Base-by-base conservation (phyloP, 176 grass and related monocot genomes). In the Triticum timopheevii region DNA sequence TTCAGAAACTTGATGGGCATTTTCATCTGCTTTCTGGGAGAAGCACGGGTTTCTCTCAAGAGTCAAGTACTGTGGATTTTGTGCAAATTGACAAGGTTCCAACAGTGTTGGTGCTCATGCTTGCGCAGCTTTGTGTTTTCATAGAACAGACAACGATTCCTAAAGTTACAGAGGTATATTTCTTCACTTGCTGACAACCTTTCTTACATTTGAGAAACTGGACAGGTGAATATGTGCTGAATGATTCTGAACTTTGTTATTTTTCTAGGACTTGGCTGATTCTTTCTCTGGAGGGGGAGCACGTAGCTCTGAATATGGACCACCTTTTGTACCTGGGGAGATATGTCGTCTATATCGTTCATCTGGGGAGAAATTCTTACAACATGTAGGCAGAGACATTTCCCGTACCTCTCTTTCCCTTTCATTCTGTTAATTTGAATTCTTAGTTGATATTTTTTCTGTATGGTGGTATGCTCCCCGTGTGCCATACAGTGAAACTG, bases 261-360 rank as follows among this genome's bases (percentile, higher is more conserved):
- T 40, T 65, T 84, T 61, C 54, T 58, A 99, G 97, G 97, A 96
- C 86, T 73, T 99, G 69, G 97, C 97, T 80, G 79, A 89, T 93
- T 91, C 88, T 65, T 99, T 99, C 87, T 99, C 94, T 85, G 94
- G 97, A 77, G 97, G 92, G 61, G 89, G 97, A 28, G 69, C 77
- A 61, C 92, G 85, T 80, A 93, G 84, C 38, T 94, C 91, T 61
- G 97, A 96, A 85, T 89, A 93, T 83, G 97, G 94, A 61, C 97
- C 94, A 77, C 87, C 97, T 85, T 99, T 99, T 88, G 90, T 99
- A 23, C 97, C 97, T 80, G 97, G 97, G 88, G 97, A 96, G 74
- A 94, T 99, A 84, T 99, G 97, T 31, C 90, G 97, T 35, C 68
- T 99, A 45, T 99, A 96, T 90, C 97, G 85, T 88, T 96, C 90